These are phyloP conservation scores for Candida sp. DNA, from an alignment of 1,139 yeast species.

Conservation along the genomic window DNA sequence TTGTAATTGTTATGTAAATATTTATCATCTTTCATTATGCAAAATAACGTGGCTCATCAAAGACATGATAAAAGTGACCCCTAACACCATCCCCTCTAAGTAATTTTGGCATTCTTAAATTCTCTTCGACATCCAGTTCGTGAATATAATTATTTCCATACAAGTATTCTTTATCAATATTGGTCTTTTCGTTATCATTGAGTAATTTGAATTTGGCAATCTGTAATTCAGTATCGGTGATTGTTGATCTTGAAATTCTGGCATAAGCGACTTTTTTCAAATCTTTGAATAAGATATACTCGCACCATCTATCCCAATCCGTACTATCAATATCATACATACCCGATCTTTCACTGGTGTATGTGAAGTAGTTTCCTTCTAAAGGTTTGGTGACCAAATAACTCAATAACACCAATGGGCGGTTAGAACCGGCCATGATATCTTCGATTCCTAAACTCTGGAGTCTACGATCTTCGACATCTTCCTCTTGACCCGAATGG, in stretches of 20 bases:
- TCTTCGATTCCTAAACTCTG: slow-evolving; percentile 77
- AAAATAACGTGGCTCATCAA: slow-evolving; percentile 85
- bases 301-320: slow-evolving; percentile 99
- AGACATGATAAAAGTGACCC: slow-evolving; percentile 92
- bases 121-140: slow-evolving; percentile 57
- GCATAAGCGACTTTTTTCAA: slow-evolving; percentile 91
- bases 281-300: slow-evolving; percentile 85
- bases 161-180: slow-evolving; percentile 37
- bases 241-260: slow-evolving; percentile 86
- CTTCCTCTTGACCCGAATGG: slow-evolving; percentile 99
- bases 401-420: slow-evolving; percentile 82
- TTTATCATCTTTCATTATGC: slow-evolving; percentile 22
- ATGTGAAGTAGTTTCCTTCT: slow-evolving; percentile 87
- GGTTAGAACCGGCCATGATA: slow-evolving; percentile 72
- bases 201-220: slow-evolving; percentile 84
- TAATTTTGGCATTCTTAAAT: slow-evolving; percentile 73
- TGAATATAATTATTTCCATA: slow-evolving; percentile 55
- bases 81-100: slow-evolving; percentile 94
- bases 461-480: slow-evolving; percentile 84
- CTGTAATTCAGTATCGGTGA: slow-evolving; percentile 96
- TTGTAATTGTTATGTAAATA: too few relatives aligned
- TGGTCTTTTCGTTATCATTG: slow-evolving; percentile 34
- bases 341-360: slow-evolving; percentile 78
- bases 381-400: slow-evolving; percentile 86
- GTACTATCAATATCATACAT: slow-evolving; percentile 92